Evolutionary conservation across 148 eudicot species (phyloP).

Genomic region (Fagopyrum esculentum): DNA sequence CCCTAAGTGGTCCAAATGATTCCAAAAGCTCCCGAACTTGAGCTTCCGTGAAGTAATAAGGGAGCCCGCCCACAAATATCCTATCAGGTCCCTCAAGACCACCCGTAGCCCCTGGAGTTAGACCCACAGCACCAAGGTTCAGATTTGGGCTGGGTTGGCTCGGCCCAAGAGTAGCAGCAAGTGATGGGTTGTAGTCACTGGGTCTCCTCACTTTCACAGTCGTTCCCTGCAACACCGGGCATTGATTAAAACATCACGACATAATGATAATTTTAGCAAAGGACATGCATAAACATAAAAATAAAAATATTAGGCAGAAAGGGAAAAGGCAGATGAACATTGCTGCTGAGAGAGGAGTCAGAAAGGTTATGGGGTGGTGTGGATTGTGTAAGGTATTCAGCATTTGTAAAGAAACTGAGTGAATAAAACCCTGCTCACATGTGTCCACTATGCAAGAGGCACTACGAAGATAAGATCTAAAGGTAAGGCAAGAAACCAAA

Average conservation of each 20-base stretch:
- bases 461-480: background rate
- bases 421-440: background rate
- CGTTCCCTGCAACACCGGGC: slow-evolving; percentile 48
- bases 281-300: background rate
- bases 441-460: background rate
- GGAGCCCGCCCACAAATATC: slow-evolving; percentile 92
- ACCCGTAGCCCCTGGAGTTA: slow-evolving; percentile 83
- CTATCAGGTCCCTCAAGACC: slow-evolving; percentile 99
- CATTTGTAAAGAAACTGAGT: background rate
- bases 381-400: too few relatives aligned
- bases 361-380: too few relatives aligned
- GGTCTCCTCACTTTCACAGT: slow-evolving; percentile 96
- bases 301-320: background rate
- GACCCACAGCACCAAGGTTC: slow-evolving; percentile 87
- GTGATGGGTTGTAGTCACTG: slow-evolving; percentile 90
- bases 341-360: background rate
- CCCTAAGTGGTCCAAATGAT: slow-evolving; percentile 82
- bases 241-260: background rate
- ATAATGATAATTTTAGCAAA: background rate
- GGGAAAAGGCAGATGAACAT: background rate
- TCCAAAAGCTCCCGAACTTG: slow-evolving; percentile 91
- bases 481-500: background rate
- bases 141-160: slow-evolving; percentile 89
- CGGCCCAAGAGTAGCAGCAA: slow-evolving; percentile 96
- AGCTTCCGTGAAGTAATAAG: slow-evolving; percentile 86